Evolutionary conservation across 805 yeast species (phyloP).

Genomic region (Spathaspora gorwiae): DNA sequence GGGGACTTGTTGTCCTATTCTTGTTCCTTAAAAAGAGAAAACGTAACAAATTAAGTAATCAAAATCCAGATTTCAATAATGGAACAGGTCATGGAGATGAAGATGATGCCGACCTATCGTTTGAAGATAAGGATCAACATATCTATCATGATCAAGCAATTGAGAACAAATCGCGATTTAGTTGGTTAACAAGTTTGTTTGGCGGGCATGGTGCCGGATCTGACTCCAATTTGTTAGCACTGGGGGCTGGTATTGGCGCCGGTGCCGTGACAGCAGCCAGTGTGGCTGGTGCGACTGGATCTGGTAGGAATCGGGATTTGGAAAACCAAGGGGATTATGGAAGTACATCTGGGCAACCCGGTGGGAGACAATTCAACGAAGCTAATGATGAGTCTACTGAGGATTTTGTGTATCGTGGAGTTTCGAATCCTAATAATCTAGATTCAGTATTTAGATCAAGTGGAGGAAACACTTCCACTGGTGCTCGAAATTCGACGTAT

Average conservation of each 20-base stretch:
- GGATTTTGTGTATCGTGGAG: slow-evolving; percentile 42
- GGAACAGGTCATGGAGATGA: slow-evolving; percentile 14
- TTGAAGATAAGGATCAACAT: slow-evolving; percentile 3
- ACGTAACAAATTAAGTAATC: slow-evolving; percentile 28
- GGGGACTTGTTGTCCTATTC: slow-evolving; percentile 30
- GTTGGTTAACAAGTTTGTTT: slow-evolving; percentile 6
- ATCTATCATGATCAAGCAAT: slow-evolving; percentile 6
- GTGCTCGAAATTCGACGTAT: slow-evolving; percentile 10
- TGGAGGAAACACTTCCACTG: slow-evolving; percentile 12
- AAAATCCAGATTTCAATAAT: slow-evolving; percentile 41
- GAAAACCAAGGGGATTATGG: slow-evolving; percentile 20
- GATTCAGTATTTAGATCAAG: slow-evolving; percentile 33
- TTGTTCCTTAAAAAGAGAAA: slow-evolving; percentile 31
- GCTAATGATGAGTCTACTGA: slow-evolving; percentile 15
- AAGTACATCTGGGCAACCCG: slow-evolving; percentile 8
- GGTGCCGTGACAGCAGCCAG: slow-evolving; percentile 3
- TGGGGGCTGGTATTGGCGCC: slow-evolving; percentile 2
- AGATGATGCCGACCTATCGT: slow-evolving; percentile 7
- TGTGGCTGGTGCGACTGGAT: not conserved
- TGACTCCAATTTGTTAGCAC: not conserved
- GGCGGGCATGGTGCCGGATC: slow-evolving; percentile 4
- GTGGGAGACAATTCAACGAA: not conserved
- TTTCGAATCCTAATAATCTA: slow-evolving; percentile 37
- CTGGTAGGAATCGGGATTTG: slow-evolving; percentile 19
- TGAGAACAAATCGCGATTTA: slow-evolving; percentile 3